Conservation (phyloP, 2,329 filamentous ascomycete genomes). For the Helminthosporium solani region DNA sequence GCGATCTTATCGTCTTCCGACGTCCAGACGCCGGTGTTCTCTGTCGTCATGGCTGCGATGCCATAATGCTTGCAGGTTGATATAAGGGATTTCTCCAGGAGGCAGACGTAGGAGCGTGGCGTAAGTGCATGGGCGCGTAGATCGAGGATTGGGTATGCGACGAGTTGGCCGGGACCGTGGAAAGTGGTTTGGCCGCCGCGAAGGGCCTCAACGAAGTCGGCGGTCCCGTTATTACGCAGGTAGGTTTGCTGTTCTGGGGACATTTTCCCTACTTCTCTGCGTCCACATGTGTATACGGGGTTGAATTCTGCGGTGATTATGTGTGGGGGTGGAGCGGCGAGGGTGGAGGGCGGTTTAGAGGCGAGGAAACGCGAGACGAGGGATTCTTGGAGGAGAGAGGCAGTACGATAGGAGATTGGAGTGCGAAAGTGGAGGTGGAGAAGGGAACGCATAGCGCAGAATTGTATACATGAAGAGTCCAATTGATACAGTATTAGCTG, state of each 20-base stretch:
- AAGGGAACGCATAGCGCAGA: slow-evolving; percentile 54
- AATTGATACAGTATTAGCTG: no score
- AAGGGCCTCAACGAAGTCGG: slow-evolving; percentile 68
- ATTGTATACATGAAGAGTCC: neutral
- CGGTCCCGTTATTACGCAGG: slow-evolving; percentile 46
- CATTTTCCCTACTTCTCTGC: slow-evolving; percentile 66
- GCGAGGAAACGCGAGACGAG: slow-evolving; percentile 60
- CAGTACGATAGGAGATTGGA: slow-evolving; percentile 56
- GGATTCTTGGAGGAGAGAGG: slow-evolving; percentile 57
- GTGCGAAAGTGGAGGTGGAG: slow-evolving; percentile 61
- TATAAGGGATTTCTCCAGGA: slow-evolving; percentile 77
- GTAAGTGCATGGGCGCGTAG: slow-evolving; percentile 67
- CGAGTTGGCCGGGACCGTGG: slow-evolving; percentile 89
- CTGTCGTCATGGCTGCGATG: slow-evolving; percentile 63
- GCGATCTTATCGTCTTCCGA: slow-evolving; percentile 68
- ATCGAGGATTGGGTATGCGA: slow-evolving; percentile 91
- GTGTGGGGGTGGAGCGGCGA: slow-evolving; percentile 58
- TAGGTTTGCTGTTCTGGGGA: slow-evolving; percentile 47
- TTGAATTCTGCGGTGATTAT: slow-evolving; percentile 80
- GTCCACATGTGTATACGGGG: slow-evolving; percentile 87
- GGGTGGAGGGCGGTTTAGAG: slow-evolving; percentile 55
- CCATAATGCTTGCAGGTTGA: slow-evolving; percentile 61
- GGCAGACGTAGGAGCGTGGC: slow-evolving; percentile 72
- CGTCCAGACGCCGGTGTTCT: slow-evolving; percentile 82
- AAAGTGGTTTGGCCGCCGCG: slow-evolving; percentile 92